Conservation (phyloP, 2,329 filamentous ascomycete species). For the Aspergillus fructus region DNA sequence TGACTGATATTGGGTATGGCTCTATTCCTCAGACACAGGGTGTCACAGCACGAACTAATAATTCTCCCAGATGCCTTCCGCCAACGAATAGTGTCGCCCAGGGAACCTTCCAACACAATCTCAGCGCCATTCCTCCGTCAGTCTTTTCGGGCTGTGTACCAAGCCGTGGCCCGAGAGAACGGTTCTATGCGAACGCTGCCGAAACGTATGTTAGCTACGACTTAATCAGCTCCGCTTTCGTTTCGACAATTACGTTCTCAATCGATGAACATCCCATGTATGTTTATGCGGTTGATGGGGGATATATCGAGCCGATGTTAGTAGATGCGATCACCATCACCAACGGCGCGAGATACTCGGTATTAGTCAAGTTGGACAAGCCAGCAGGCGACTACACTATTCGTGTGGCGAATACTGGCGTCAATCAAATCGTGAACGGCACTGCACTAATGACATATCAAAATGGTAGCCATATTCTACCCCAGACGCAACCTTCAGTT, state of each 20-base stretch:
- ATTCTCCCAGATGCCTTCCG: conserved; percentile 18
- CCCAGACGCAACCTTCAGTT: conserved; percentile 23
- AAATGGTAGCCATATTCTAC: conserved; percentile 15
- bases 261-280: conserved; percentile 43
- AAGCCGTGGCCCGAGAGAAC: conserved; percentile 45
- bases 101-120: conserved; percentile 18
- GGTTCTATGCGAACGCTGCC: conserved; percentile 39
- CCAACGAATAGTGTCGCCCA: conserved; percentile 14
- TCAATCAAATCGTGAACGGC: conserved; percentile 55
- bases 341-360: conserved; percentile 36
- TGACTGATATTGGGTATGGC: conserved; percentile 22
- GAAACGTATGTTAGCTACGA: conserved; percentile 53
- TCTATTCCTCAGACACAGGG: background rate
- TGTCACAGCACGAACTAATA: background rate
- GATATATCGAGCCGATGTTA: conserved; percentile 35
- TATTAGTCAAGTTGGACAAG: conserved; percentile 44
- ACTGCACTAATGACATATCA: conserved; percentile 50
- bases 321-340: conserved; percentile 31
- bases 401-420: conserved; percentile 49
- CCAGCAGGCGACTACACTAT: conserved; percentile 53
- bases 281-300: conserved; percentile 42
- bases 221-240: conserved; percentile 50
- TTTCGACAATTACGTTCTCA: conserved; percentile 49
- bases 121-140: conserved; percentile 25
- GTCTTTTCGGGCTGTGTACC: conserved; percentile 44